A percentile compares a stretch with the other conserved stretches of the same genome.
Evolutionary conservation across 495 filamentous ascomycete genomes (phyloP).

Genomic region (Lepraria neglecta): DNA sequence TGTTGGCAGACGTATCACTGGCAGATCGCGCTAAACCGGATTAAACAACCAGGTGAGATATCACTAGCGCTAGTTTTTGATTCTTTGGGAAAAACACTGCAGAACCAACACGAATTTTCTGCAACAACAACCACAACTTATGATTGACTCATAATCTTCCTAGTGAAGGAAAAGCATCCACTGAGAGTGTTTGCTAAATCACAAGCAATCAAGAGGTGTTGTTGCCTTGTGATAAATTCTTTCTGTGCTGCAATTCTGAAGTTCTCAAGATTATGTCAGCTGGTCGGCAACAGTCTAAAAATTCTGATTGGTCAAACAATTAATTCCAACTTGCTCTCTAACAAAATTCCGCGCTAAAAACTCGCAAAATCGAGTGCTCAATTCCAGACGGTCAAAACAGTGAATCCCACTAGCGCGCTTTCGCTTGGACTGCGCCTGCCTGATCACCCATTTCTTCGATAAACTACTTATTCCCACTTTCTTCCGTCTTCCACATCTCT

Average conservation of each 20-base stretch:
- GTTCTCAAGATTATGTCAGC: slow-evolving; percentile 4
- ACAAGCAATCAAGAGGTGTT: slow-evolving; percentile 13
- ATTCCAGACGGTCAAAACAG: slow-evolving; percentile 27
- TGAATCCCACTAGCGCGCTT: slow-evolving; percentile 24
- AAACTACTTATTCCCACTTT: slow-evolving; percentile 44
- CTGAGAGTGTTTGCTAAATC: not conserved
- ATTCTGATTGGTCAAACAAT: slow-evolving; percentile 21
- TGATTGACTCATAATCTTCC: not conserved
- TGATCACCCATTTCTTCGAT: slow-evolving; percentile 32
- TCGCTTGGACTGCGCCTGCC: slow-evolving; percentile 19
- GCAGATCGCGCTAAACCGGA: slow-evolving; percentile 21
- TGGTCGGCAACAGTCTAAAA: slow-evolving; percentile 10
- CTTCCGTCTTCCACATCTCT: slow-evolving; percentile 35
- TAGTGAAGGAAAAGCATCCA: not conserved
- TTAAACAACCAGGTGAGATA: slow-evolving; percentile 19
- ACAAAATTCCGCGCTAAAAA: slow-evolving; percentile 33
- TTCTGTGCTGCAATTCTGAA: not conserved
- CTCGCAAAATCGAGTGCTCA: slow-evolving; percentile 37
- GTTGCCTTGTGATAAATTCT: slow-evolving; percentile 15
- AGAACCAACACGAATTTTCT: not conserved
- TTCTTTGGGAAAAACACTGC: not conserved
- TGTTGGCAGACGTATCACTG: slow-evolving; percentile 19
- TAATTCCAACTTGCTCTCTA: slow-evolving; percentile 26
- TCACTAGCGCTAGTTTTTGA: slow-evolving; percentile 16
- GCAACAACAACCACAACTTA: not conserved